phyloP scores from a whole-genome alignment of 2,329 filamentous ascomycete genomes.

The Pseudonectria buxi region DNA sequence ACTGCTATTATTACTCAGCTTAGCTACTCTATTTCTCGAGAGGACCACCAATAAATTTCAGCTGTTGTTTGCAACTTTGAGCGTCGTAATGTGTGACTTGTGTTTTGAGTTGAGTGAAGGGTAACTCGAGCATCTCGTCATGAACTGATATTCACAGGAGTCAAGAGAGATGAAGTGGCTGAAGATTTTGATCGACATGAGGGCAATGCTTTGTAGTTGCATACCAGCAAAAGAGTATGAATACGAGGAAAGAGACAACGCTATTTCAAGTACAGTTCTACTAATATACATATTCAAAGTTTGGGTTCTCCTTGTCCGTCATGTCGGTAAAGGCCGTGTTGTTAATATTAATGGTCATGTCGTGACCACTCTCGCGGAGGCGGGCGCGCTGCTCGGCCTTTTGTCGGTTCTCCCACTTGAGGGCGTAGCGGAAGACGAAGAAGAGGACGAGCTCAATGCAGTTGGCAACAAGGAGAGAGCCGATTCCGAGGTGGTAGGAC shows the following conservation, averaged over 20 bases:
- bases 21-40: no score
- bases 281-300: slow-evolving; percentile 35
- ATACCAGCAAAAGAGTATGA: no score
- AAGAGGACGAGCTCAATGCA: slow-evolving; percentile 32
- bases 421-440: slow-evolving; percentile 31
- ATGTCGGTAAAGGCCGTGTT: slow-evolving; percentile 35
- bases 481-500: slow-evolving; percentile 33
- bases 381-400: slow-evolving; percentile 30
- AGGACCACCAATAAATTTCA: no score
- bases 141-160: no score
- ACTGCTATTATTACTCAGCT: slow-evolving; percentile 4
- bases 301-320: slow-evolving; percentile 37
- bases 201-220: no score
- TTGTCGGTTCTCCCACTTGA: slow-evolving; percentile 33
- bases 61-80: no score
- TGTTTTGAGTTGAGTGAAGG: not conserved
- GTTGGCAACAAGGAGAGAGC: slow-evolving; percentile 35
- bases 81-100: no score
- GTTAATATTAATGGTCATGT: slow-evolving; percentile 24
- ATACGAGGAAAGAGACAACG: no score
- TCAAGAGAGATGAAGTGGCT: no score
- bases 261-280: not conserved
- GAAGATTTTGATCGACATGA: no score
- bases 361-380: slow-evolving; percentile 19
- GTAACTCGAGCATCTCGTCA: no score